Percentiles rank a stretch among this genome's conserved stretches.
Conservation (phyloP, 805 yeast genomes). For the Candida xyloterini region DNA sequence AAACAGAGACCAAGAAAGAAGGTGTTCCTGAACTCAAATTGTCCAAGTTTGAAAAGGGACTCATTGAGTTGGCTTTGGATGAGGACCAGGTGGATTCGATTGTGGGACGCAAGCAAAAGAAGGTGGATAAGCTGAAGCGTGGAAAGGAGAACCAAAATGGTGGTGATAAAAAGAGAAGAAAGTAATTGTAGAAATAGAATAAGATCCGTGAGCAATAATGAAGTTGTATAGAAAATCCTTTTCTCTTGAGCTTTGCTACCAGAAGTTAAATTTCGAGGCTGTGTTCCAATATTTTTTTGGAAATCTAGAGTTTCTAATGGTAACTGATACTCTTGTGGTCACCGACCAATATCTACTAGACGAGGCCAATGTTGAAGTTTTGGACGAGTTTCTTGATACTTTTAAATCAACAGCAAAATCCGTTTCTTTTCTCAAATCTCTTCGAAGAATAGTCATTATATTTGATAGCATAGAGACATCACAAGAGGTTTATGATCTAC, state of each 20-base stretch:
- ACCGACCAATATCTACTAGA: conserved; percentile 25
- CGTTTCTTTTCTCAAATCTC: conserved; percentile 25
- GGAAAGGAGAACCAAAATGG: conserved; percentile 11
- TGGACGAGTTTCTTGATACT: conserved; percentile 17
- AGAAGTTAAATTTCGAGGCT: neutral
- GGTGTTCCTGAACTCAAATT: conserved; percentile 40
- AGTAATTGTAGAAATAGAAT: conserved; percentile 7
- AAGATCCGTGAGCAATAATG: neutral
- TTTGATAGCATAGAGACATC: conserved; percentile 22
- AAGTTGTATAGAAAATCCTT: too few species aligned
- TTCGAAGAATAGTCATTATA: conserved; percentile 27
- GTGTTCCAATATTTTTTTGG: neutral
- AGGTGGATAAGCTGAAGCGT: conserved; percentile 27
- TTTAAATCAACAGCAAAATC: conserved; percentile 15
- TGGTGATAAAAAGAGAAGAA: conserved; percentile 10
- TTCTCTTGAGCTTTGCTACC: too few species aligned
- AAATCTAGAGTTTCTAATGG: conserved; percentile 1
- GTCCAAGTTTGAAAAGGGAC: conserved; percentile 67
- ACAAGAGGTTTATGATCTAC: conserved; percentile 10
- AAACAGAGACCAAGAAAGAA: conserved; percentile 24
- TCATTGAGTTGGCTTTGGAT: conserved; percentile 77
- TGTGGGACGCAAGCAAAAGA: conserved; percentile 54
- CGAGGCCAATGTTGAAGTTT: conserved; percentile 16
- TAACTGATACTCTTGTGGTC: conserved; percentile 31
- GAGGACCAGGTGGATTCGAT: conserved; percentile 64